A percentile compares a stretch with the other conserved stretches of the same genome.
phyloP scores from a whole-genome alignment of 805 yeast genomes.

The Candida michaelii region DNA sequence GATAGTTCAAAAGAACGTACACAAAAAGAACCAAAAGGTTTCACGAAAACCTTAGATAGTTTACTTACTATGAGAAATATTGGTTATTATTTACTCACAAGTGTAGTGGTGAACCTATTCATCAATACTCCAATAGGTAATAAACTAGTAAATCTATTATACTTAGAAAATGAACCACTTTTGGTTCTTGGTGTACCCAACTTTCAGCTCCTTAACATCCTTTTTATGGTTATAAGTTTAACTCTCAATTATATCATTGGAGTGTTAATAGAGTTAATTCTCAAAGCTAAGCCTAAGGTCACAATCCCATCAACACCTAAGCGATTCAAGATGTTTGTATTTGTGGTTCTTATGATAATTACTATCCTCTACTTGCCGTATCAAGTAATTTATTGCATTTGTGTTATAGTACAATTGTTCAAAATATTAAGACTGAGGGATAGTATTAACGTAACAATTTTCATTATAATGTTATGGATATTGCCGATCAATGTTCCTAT shows the following conservation, averaged over 20 bases:
- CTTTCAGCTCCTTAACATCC: conserved; percentile 8
- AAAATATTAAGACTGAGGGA: conserved; percentile 29
- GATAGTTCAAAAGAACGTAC: no score
- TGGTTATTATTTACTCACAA: conserved; percentile 30
- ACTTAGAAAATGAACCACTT: conserved; percentile 7
- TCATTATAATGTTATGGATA: conserved; percentile 72
- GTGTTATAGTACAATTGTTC: conserved; percentile 50
- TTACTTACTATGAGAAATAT: conserved; percentile 5
- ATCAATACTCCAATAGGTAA: conserved; percentile 4
- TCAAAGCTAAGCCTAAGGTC: background rate
- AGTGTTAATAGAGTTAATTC: background rate
- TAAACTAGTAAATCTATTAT: conserved; percentile 5
- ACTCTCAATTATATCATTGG: conserved; percentile 4
- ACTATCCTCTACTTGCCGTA: conserved; percentile 63
- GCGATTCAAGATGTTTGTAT: conserved; percentile 6
- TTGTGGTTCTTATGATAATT: conserved; percentile 8
- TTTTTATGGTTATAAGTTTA: conserved; percentile 6
- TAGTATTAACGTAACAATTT: conserved; percentile 62
- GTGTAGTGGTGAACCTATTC: conserved; percentile 29
- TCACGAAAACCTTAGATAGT: conserved; percentile 36
- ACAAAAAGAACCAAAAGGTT: conserved; percentile 19
- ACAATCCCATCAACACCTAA: background rate
- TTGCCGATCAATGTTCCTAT: conserved; percentile 79
- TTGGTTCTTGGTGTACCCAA: conserved; percentile 8
- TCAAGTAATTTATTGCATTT: conserved; percentile 70